Conservation (phyloP, 2,329 filamentous ascomycete genomes). For the Pestalotiopsis sp. region DNA sequence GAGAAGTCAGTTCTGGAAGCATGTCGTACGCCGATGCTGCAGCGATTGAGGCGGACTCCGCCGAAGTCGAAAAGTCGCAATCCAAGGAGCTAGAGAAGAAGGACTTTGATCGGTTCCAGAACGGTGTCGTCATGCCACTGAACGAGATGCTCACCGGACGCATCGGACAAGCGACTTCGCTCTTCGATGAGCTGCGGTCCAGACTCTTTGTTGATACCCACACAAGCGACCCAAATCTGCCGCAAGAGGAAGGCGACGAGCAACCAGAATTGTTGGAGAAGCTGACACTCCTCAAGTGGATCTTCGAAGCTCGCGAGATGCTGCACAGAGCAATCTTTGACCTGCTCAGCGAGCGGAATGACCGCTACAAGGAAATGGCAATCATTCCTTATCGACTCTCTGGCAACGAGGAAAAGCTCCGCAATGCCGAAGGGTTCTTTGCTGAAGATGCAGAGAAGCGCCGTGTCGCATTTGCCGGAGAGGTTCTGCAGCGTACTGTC, state of each 20-base stretch:
- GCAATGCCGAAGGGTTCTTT: constrained; percentile 82
- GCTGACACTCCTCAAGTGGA: constrained; percentile 92
- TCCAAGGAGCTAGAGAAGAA: constrained; percentile 75
- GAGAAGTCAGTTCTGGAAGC: constrained; percentile 75
- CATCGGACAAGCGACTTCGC: constrained; percentile 71
- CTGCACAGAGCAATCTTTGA: constrained; percentile 86
- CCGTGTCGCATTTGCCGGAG: constrained; percentile 70
- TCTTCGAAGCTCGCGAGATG: constrained; percentile 90
- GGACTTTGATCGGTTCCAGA: constrained; percentile 85
- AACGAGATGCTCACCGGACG: constrained; percentile 79
- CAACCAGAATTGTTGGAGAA: constrained; percentile 93
- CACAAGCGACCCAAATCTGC: constrained; percentile 73
- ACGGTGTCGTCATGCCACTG: constrained; percentile 79
- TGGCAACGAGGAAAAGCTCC: constrained; percentile 77
- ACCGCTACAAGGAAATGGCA: constrained; percentile 84
- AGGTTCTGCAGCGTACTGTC: constrained; percentile 72
- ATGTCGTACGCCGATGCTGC: constrained; percentile 85
- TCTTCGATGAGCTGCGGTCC: constrained; percentile 76
- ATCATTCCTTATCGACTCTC: constrained; percentile 77
- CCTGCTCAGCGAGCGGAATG: constrained; percentile 81
- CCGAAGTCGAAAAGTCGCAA: constrained; percentile 69
- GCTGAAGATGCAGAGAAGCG: constrained; percentile 75
- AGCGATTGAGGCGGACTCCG: constrained; percentile 76
- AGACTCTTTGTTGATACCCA: constrained; percentile 75
- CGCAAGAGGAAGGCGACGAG: constrained; percentile 94